Evolutionary conservation across 495 filamentous ascomycete genomes (phyloP).

Genomic region (Halenospora varia): DNA sequence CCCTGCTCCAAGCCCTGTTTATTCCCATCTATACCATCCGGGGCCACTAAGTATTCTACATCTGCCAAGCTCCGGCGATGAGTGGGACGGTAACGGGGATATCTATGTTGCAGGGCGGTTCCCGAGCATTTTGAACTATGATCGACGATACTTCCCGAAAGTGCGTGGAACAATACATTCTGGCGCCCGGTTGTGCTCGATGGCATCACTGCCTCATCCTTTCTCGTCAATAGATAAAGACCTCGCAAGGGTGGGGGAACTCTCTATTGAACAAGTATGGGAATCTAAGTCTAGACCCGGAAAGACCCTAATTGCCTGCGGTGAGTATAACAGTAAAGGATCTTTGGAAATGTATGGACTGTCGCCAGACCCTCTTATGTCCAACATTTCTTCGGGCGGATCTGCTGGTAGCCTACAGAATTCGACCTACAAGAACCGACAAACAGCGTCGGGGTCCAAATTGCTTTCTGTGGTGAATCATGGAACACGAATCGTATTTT

Average conservation of each 20-base stretch:
- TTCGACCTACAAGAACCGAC: slow-evolving; percentile 64
- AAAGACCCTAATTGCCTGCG: slow-evolving; percentile 72
- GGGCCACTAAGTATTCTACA: slow-evolving; percentile 81
- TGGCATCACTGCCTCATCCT: slow-evolving; percentile 70
- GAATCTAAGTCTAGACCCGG: slow-evolving; percentile 45
- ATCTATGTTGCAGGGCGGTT: slow-evolving; percentile 88
- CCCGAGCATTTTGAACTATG: slow-evolving; percentile 84
- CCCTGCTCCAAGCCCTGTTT: slow-evolving; percentile 43
- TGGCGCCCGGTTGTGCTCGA: slow-evolving; percentile 73
- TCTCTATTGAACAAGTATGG: slow-evolving; percentile 46
- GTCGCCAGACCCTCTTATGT: slow-evolving; percentile 28
- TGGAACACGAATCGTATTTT: slow-evolving; percentile 78
- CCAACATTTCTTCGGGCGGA: slow-evolving; percentile 34
- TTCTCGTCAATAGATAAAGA: slow-evolving; percentile 52
- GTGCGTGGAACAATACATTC: slow-evolving; percentile 76
- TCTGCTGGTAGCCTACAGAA: slow-evolving; percentile 33
- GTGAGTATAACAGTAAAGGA: slow-evolving; percentile 93
- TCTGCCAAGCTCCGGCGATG: slow-evolving; percentile 50
- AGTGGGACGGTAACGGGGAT: slow-evolving; percentile 50
- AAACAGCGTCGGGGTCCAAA: slow-evolving; percentile 76
- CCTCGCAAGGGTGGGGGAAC: slow-evolving; percentile 45
- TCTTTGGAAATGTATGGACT: slow-evolving; percentile 85
- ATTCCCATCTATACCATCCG: slow-evolving; percentile 75
- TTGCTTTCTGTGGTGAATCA: slow-evolving; percentile 81
- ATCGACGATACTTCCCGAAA: slow-evolving; percentile 79